phyloP scores from a whole-genome alignment of 345 rosid genomes.

The Luvunga scandens region DNA sequence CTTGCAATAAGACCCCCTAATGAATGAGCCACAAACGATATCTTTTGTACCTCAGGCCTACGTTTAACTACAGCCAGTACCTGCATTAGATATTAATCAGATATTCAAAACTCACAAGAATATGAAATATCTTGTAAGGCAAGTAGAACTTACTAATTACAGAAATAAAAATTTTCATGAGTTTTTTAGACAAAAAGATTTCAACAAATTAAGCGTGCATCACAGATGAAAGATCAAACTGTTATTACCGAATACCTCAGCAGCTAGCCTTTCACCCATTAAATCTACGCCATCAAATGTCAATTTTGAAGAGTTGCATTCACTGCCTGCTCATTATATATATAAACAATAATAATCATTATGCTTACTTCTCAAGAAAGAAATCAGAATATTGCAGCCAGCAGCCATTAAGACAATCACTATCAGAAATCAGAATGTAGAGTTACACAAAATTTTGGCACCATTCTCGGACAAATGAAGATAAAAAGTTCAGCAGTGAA shows the following conservation, averaged over 20 bases:
- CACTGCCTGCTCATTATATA: slow-evolving; percentile 60
- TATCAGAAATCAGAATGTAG: background rate
- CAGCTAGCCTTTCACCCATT: slow-evolving; percentile 91
- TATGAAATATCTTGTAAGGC: background rate
- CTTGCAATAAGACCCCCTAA: slow-evolving; percentile 96
- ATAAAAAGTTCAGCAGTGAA: background rate
- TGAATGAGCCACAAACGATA: slow-evolving; percentile 94
- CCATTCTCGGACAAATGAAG: background rate
- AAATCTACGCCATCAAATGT: slow-evolving; percentile 91
- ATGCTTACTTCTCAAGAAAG: background rate
- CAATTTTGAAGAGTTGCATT: slow-evolving; percentile 67
- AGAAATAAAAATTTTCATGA: background rate
- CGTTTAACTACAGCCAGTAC: slow-evolving; percentile 61
- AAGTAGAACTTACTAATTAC: background rate
- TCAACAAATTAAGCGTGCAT: slow-evolving; percentile 7
- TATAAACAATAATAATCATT: slow-evolving; percentile 1
- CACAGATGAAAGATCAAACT: slow-evolving; percentile 18
- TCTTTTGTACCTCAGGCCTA: slow-evolving; percentile 62
- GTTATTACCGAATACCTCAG: slow-evolving; percentile 59
- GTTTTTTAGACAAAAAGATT: slow-evolving; percentile 3
- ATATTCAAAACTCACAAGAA: slow-evolving; percentile 7
- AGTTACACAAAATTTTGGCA: too few relatives aligned
- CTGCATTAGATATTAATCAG: slow-evolving; percentile 38
- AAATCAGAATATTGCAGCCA: background rate
- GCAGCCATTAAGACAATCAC: background rate